These are phyloP conservation scores for Penicillium salamii DNA, from an alignment of 495 filamentous ascomycete genomes.

Conservation along the genomic window DNA sequence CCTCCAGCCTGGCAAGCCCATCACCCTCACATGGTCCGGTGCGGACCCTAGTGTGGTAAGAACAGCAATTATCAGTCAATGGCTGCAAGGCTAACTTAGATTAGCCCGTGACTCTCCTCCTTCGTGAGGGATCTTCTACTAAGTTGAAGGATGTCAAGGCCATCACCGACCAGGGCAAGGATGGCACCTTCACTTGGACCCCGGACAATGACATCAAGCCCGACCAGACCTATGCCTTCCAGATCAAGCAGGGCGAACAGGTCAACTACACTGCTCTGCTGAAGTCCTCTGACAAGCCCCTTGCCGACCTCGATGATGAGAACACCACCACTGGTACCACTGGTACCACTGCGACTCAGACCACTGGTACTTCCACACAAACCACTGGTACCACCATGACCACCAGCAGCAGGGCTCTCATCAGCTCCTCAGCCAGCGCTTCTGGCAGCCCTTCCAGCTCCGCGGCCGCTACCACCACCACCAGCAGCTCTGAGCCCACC, in stretches of 20 bases:
- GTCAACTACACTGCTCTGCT: slow-evolving; percentile 48
- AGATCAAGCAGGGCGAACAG: slow-evolving; percentile 40
- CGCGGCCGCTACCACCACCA: slow-evolving; percentile 5
- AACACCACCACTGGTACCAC: slow-evolving; percentile 12
- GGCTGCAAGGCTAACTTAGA: neutral
- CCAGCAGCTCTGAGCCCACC: slow-evolving; percentile 1
- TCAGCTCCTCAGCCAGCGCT: slow-evolving; percentile 12
- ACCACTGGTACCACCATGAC: neutral
- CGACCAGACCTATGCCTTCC: slow-evolving; percentile 43
- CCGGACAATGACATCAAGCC: slow-evolving; percentile 34
- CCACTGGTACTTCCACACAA: neutral
- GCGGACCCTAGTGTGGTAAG: slow-evolving; percentile 21
- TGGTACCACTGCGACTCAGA: slow-evolving; percentile 4
- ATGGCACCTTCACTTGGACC: slow-evolving; percentile 41
- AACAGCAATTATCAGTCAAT: no score
- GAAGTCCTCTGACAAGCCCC: slow-evolving; percentile 19
- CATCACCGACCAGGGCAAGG: slow-evolving; percentile 34
- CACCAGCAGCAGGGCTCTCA: slow-evolving; percentile 18
- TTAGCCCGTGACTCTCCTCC: slow-evolving; percentile 42
- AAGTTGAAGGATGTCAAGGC: slow-evolving; percentile 41
- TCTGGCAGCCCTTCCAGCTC: slow-evolving; percentile 16
- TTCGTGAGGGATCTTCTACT: slow-evolving; percentile 39
- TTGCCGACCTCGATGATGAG: slow-evolving; percentile 14
- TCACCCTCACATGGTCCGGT: slow-evolving; percentile 43
- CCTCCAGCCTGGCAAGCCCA: slow-evolving; percentile 37